Evolutionary conservation across 2,329 filamentous ascomycete genomes (phyloP), one percentile per base, ranked within the genome.

Genomic region (Seiridium unicorne): DNA sequence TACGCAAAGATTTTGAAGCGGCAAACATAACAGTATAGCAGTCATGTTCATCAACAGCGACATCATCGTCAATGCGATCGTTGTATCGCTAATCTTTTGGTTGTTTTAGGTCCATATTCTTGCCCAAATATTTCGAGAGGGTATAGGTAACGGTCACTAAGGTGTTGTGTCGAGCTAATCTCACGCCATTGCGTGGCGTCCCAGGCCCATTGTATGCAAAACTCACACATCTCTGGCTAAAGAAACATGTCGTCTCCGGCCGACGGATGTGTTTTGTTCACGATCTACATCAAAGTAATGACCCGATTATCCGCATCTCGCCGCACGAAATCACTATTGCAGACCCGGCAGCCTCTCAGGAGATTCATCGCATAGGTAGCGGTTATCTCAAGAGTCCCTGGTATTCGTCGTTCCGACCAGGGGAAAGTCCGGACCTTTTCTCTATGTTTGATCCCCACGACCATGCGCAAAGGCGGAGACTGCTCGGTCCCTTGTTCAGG

Each of bases 391-490:
- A 73, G 59, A 57, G 63, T 2, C 5, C 10, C 5, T 53, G 34
- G 31, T 53, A 53, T 11, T 38, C 31, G 4, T 53, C 31, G n/a
- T 53, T 53, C 26, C 31, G 49, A 11, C 65, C 68, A 3, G 56
- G 48, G n/a, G 42, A 57, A 3, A 38, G 5, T 38, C 31, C 31
- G 38, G 34, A 53, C 13, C 10, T 53, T 11, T 82, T 82, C 66
- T 74, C 63, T 26, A 78, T 77, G 3, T 69, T 60, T 0, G 70
- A 81, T 53, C 64, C 73, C 1, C 65, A 72, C 3, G 66, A 73
- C 38, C 76, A 82, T 63, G 68, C 75, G 6, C 68, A 67, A 1
- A 70, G 73, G 34, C 74, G 79, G 11, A 71, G 72, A 57, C 68
- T 82, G 1, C 68, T 83, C 3, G 76, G 77, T 7, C 31, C 31